These are phyloP conservation scores for Hanseniaspora meyeri DNA, from an alignment of 805 yeast species.

Conservation along the genomic window DNA sequence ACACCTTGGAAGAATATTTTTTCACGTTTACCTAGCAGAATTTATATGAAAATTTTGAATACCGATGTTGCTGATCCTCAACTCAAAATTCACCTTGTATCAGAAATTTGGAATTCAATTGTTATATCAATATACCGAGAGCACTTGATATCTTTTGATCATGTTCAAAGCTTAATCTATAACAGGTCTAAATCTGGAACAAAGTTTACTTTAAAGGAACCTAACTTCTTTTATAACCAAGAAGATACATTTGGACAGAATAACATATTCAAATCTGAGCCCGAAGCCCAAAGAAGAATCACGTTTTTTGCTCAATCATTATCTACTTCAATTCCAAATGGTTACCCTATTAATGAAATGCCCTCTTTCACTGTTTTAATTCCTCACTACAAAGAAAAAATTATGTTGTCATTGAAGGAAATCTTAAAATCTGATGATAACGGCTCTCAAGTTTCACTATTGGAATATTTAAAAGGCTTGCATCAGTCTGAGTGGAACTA, in stretches of 20 bases:
- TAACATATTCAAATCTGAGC: constrained; percentile 90
- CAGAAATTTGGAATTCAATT: constrained; percentile 98
- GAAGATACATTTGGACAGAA: constrained; percentile 89
- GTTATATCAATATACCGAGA: constrained; percentile 99
- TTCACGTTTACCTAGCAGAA: constrained; percentile 96
- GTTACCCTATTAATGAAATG: constrained; percentile 98
- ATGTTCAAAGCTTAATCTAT: constrained; percentile 90
- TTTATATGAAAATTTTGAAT: constrained; percentile 92
- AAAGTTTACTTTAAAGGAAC: constrained; percentile 94
- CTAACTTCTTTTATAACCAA: constrained; percentile 95
- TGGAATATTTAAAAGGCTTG: constrained; percentile 86
- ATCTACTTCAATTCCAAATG: constrained; percentile 98
- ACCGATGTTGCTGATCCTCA: constrained; percentile 98
- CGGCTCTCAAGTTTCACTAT: constrained; percentile 82
- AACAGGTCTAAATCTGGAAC: constrained; percentile 97
- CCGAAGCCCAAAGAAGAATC: constrained; percentile 99
- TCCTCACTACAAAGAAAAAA: constrained; percentile 94
- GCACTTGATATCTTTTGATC: constrained; percentile 94
- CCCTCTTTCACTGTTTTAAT: constrained; percentile 95
- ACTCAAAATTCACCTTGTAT: constrained; percentile 92
- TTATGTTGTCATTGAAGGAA: constrained; percentile 81
- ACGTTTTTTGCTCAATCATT: constrained; percentile 98
- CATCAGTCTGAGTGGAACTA: constrained; percentile 98
- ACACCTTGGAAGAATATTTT: constrained; percentile 99
- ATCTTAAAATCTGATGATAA: constrained; percentile 95